Percentiles rank a stretch among this genome's conserved stretches.
Evolutionary conservation across 768 basidiomycete genomes (phyloP).

Genomic region (Russula abietina): DNA sequence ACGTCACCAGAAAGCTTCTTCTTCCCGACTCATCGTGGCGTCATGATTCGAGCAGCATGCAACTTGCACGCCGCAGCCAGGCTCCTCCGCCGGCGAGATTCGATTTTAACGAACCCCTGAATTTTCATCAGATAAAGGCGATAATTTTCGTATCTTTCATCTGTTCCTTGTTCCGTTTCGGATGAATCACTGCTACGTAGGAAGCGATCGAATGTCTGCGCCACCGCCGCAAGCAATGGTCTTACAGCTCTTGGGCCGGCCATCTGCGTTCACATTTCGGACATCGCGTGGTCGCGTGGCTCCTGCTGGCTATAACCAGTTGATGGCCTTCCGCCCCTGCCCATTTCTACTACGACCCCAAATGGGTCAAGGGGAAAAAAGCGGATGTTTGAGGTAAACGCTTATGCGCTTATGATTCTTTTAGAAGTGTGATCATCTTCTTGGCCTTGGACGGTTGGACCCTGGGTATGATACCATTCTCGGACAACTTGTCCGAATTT

Average conservation of each 20-base stretch:
- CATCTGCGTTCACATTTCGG: no score
- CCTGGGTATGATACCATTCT: no score
- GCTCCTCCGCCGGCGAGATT: constrained; percentile 33
- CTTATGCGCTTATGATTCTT: background rate
- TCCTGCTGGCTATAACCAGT: no score
- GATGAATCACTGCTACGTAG: background rate
- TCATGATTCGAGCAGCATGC: constrained; percentile 90
- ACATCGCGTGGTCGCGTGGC: no score
- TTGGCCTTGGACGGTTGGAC: no score
- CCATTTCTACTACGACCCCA: background rate
- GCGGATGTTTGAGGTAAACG: background rate
- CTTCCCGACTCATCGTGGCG: constrained; percentile 60
- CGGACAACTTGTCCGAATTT: no score
- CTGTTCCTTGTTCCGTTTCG: no score
- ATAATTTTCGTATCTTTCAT: constrained; percentile 26
- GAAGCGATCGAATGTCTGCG: constrained; percentile 17
- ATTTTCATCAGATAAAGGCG: constrained; percentile 29
- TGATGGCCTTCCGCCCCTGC: no score
- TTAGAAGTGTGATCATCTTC: background rate
- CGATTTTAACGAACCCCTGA: constrained; percentile 50
- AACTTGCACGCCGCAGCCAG: constrained; percentile 64
- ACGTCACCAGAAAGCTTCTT: constrained; percentile 63
- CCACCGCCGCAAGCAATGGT: no score
- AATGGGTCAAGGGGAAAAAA: background rate
- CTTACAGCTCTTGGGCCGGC: no score